A percentile compares a stretch with the other conserved stretches of the same genome.
These are phyloP conservation scores for Pugionium cornutum DNA, from an alignment of 345 rosid genomes.

Conservation along the genomic window DNA sequence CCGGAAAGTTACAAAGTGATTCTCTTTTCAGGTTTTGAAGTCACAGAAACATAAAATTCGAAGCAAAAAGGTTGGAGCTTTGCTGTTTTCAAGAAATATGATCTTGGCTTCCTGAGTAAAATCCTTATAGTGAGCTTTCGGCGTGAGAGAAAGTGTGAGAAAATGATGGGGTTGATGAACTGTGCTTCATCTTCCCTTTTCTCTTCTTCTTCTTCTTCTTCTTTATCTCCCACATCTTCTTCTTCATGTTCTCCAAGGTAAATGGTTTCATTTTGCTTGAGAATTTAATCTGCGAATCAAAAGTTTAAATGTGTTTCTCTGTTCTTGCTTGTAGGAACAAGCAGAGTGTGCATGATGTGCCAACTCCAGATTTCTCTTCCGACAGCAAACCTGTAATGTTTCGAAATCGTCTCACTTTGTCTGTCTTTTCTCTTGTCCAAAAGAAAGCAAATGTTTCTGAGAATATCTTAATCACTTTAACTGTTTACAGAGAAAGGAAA, in stretches of 20 bases:
- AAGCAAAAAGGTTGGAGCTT: slow-evolving; percentile 33
- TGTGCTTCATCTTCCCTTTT: slow-evolving; percentile 50
- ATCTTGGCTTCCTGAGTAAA: slow-evolving; percentile 19
- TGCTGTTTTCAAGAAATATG: slow-evolving; percentile 15
- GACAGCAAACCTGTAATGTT: slow-evolving; percentile 51
- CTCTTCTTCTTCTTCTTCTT: slow-evolving; percentile 47
- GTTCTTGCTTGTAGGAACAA: slow-evolving; percentile 19
- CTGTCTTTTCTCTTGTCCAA: neutral
- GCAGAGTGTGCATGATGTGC: slow-evolving; percentile 48
- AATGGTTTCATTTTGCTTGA: slow-evolving; percentile 9
- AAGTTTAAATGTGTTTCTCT: neutral
- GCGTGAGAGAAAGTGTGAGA: slow-evolving; percentile 18
- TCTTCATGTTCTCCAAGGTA: slow-evolving; percentile 45
- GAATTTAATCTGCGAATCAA: neutral
- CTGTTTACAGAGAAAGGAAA: neutral
- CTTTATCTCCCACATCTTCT: slow-evolving; percentile 46
- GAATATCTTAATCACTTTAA: neutral
- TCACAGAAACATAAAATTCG: slow-evolving; percentile 14
- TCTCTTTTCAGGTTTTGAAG: slow-evolving; percentile 31
- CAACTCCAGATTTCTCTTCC: slow-evolving; percentile 50
- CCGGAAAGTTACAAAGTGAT: slow-evolving; percentile 34
- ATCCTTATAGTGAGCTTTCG: slow-evolving; percentile 16
- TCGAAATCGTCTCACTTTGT: slow-evolving; percentile 2
- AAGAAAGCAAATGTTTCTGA: slow-evolving; percentile 16
- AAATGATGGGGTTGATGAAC: slow-evolving; percentile 48